These are phyloP conservation scores for Pythium dissimile DNA, from an alignment of 352 stramenopile genomes.

Conservation along the genomic window DNA sequence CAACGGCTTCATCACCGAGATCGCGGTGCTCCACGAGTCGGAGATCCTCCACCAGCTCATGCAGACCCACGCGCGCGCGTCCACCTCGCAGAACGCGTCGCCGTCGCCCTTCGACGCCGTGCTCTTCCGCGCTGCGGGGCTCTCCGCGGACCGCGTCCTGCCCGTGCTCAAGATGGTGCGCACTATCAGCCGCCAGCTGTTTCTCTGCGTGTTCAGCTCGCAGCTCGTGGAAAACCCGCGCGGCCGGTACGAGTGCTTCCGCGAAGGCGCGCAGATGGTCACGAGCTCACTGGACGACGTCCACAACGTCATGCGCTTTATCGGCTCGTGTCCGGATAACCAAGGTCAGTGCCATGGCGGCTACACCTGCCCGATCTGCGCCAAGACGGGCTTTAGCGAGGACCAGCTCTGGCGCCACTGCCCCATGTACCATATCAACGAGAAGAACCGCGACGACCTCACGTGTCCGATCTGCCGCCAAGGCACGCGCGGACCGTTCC, in stretches of 20 bases:
- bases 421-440: constrained; percentile 85
- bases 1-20: constrained; percentile 70
- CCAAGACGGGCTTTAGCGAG: constrained; percentile 66
- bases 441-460: constrained; percentile 69
- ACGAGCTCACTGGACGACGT: constrained; percentile 66
- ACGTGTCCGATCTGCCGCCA: constrained; percentile 75
- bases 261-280: constrained; percentile 79
- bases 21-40: constrained; percentile 54
- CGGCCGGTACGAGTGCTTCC: constrained; percentile 73
- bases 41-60: constrained; percentile 60
- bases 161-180: constrained; percentile 56
- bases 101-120: constrained; percentile 58
- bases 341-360: constrained; percentile 11
- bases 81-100: neutral
- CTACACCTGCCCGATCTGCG: constrained; percentile 75
- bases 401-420: constrained; percentile 84
- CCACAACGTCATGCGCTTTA: constrained; percentile 61
- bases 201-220: constrained; percentile 81
- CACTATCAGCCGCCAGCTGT: constrained; percentile 78
- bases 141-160: constrained; percentile 47
- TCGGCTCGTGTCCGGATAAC: constrained; percentile 38
- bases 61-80: constrained; percentile 34
- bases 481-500: constrained; percentile 61
- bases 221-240: constrained; percentile 68
- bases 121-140: constrained; percentile 55